Evolutionary conservation across 306 rosid species (phyloP).

Genomic region (Luffa aegyptiaca): DNA sequence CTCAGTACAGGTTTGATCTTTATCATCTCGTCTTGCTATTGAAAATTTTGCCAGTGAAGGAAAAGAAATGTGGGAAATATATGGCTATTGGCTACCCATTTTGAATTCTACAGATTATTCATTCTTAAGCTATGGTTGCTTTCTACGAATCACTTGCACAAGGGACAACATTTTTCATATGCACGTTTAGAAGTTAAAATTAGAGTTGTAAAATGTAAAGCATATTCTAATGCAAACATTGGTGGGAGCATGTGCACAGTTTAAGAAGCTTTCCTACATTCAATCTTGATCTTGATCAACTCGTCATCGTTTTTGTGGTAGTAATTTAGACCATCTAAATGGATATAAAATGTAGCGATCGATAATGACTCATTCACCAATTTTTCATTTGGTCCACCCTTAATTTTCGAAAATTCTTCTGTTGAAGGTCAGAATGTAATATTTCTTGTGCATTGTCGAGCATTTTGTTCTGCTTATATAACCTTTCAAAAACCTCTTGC

Average conservation of each 20-base stretch:
- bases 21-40: not conserved
- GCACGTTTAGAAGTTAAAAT: not conserved
- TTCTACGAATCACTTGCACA: not conserved
- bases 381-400: not conserved
- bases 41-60: not conserved
- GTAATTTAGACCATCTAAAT: not conserved
- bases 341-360: not conserved
- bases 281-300: not conserved
- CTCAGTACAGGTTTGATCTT: slow-evolving; percentile 37
- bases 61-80: not conserved
- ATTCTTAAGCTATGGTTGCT: not conserved
- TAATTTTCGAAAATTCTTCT: not conserved
- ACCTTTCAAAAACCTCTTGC: slow-evolving; percentile 3
- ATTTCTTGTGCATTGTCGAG: not conserved
- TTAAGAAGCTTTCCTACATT: not conserved
- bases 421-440: not conserved
- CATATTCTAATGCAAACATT: not conserved
- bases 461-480: not conserved
- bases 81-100: not conserved
- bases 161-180: not conserved
- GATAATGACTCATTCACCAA: not conserved
- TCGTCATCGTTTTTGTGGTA: not conserved
- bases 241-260: not conserved
- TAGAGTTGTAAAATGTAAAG: not conserved
- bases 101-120: not conserved